These are phyloP conservation scores for Mycosphaerelloides madeirae DNA, from an alignment of 2,329 filamentous ascomycete genomes.

Conservation along the genomic window DNA sequence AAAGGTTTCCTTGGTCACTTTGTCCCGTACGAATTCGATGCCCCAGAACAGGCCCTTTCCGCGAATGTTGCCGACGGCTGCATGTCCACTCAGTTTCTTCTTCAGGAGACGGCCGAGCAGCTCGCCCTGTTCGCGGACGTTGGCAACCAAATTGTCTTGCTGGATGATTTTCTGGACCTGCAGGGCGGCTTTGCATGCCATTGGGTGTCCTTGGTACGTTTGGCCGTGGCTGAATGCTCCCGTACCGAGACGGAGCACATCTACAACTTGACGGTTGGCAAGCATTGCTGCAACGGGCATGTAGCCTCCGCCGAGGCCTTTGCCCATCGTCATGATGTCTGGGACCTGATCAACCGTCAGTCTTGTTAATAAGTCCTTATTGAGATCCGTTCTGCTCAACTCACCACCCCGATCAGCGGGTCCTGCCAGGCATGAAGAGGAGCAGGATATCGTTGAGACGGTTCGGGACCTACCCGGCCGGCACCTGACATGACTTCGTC, in stretches of 20 bases:
- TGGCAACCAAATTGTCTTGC: slow-evolving; percentile 54
- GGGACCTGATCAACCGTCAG: slow-evolving; percentile 49
- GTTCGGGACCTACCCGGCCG: slow-evolving; percentile 51
- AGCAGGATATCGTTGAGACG: slow-evolving; percentile 24
- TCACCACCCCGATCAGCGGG: slow-evolving; percentile 40
- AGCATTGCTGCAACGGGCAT: slow-evolving; percentile 58
- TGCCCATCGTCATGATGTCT: slow-evolving; percentile 63
- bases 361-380: neutral
- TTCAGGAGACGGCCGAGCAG: slow-evolving; percentile 45
- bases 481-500: slow-evolving; percentile 74
- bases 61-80: slow-evolving; percentile 57
- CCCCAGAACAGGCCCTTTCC: slow-evolving; percentile 58
- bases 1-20: slow-evolving; percentile 52
- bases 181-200: slow-evolving; percentile 57
- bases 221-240: slow-evolving; percentile 56
- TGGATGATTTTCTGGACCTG: slow-evolving; percentile 58
- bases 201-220: slow-evolving; percentile 59
- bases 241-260: slow-evolving; percentile 42
- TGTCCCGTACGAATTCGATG: slow-evolving; percentile 57
- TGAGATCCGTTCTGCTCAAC: neutral
- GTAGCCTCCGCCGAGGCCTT: slow-evolving; percentile 62
- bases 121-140: slow-evolving; percentile 53
- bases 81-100: slow-evolving; percentile 40
- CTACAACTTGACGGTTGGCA: slow-evolving; percentile 48
- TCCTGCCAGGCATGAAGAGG: slow-evolving; percentile 59